Percentiles rank a stretch among this genome's conserved stretches.
These are phyloP conservation scores for Kurtzmaniella cleridarum DNA, from an alignment of 805 yeast species.

Conservation along the genomic window DNA sequence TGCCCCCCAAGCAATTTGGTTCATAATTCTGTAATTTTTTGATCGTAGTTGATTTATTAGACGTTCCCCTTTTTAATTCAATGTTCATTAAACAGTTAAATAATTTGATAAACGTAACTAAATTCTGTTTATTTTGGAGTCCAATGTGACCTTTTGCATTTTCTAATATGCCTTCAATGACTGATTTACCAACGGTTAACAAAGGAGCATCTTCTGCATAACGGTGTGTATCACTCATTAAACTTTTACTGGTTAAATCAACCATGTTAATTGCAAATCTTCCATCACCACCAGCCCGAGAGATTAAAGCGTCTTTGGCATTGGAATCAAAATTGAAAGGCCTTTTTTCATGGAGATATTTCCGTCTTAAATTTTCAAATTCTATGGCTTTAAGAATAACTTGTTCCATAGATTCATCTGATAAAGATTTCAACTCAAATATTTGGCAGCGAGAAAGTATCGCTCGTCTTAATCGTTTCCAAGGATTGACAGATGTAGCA, in stretches of 20 bases:
- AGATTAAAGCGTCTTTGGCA: conserved; percentile 12
- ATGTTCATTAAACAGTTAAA: conserved; percentile 9
- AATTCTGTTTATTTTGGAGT: conserved; percentile 10
- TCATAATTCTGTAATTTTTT: background rate
- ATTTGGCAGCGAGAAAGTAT: conserved; percentile 79
- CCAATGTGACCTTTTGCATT: conserved; percentile 12
- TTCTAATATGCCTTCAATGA: conserved; percentile 1
- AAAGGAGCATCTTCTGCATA: conserved; percentile 2
- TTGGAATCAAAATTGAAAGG: conserved; percentile 12
- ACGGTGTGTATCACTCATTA: background rate
- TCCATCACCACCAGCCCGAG: conserved; percentile 25
- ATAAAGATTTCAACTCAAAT: conserved; percentile 58
- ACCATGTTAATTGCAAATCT: conserved; percentile 28
- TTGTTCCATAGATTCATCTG: conserved; percentile 40
- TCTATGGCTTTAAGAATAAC: conserved; percentile 57
- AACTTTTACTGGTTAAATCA: conserved; percentile 20
- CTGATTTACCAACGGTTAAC: background rate
- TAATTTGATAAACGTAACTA: conserved; percentile 11
- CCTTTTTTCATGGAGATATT: conserved; percentile 4
- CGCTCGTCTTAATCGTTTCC: conserved; percentile 76
- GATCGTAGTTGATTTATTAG: background rate
- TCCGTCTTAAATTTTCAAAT: conserved; percentile 23
- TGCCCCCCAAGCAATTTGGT: background rate
- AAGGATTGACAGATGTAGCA: conserved; percentile 95
- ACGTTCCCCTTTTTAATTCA: background rate